Conservation (phyloP, 2,329 filamentous ascomycete species). For the Zymoseptoria tritici region DNA sequence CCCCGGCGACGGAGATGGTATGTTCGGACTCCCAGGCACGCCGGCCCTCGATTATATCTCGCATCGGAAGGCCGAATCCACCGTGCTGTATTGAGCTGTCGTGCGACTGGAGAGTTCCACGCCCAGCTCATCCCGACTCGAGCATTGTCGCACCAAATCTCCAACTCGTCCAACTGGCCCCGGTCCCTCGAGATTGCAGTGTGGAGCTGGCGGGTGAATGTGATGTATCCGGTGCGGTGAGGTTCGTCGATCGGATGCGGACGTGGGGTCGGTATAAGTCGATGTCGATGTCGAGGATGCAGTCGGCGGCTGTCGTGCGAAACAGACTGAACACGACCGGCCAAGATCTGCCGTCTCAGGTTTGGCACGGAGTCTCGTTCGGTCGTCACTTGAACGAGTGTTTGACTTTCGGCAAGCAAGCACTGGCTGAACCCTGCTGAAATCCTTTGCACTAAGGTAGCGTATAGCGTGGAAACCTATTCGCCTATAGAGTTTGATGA, state of each 20-base stretch:
- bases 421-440: not conserved
- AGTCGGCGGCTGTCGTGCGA: not conserved
- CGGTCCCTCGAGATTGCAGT: not conserved
- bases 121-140: not conserved
- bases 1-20: conserved; percentile 18
- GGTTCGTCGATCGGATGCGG: not conserved
- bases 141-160: not conserved
- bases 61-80: not conserved
- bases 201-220: not conserved
- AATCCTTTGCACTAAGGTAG: not conserved
- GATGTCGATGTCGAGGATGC: not conserved
- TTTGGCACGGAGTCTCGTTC: not conserved
- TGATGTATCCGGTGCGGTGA: not conserved
- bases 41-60: conserved; percentile 10
- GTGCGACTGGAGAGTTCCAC: not conserved
- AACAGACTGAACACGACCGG: not conserved
- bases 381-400: not conserved
- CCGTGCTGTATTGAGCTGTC: not conserved
- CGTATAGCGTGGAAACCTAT: not conserved
- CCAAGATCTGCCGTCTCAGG: not conserved
- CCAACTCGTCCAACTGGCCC: not conserved
- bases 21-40: conserved; percentile 16
- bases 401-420: not conserved
- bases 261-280: not conserved
- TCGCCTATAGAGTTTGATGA: not conserved